Evolutionary conservation across 1,284 basidiomycete species (phyloP).

Genomic region (Hymenochaete sp.): DNA sequence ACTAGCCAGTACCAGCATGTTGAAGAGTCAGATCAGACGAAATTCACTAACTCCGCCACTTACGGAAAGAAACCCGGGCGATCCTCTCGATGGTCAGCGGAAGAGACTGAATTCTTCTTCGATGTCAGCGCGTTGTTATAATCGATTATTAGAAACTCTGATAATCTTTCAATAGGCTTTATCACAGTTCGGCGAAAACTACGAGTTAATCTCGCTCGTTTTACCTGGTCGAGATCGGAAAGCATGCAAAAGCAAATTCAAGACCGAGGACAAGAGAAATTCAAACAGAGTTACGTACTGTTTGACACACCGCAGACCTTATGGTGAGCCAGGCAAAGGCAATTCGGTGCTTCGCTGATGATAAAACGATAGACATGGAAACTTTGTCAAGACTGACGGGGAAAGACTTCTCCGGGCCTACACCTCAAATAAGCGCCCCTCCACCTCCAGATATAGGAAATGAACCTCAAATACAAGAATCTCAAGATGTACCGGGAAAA

Average conservation of each 20-base stretch:
- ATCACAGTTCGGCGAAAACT: constrained; percentile 84
- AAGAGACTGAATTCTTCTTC: constrained; percentile 82
- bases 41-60: constrained; percentile 79
- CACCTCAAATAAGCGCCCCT: constrained; percentile 57
- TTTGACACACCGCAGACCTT: constrained; percentile 57
- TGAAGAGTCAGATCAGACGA: constrained; percentile 73
- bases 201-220: constrained; percentile 81
- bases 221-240: constrained; percentile 81
- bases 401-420: constrained; percentile 71
- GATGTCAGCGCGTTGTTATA: constrained; percentile 42
- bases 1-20: constrained; percentile 68
- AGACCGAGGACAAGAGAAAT: constrained; percentile 76
- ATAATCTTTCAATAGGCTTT: constrained; percentile 50
- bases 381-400: constrained; percentile 68
- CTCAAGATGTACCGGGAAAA: neutral
- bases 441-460: constrained; percentile 10
- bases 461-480: constrained; percentile 3
- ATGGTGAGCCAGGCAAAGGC: constrained; percentile 39
- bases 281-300: constrained; percentile 58
- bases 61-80: constrained; percentile 71
- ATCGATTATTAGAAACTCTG: neutral
- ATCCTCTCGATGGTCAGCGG: constrained; percentile 74
- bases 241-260: constrained; percentile 88
- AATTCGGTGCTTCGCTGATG: neutral
- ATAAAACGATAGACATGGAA: constrained; percentile 44